A percentile compares a stretch with the other conserved stretches of the same genome.
Conservation (phyloP, 805 yeast species). For the Alloascoidea africana region DNA sequence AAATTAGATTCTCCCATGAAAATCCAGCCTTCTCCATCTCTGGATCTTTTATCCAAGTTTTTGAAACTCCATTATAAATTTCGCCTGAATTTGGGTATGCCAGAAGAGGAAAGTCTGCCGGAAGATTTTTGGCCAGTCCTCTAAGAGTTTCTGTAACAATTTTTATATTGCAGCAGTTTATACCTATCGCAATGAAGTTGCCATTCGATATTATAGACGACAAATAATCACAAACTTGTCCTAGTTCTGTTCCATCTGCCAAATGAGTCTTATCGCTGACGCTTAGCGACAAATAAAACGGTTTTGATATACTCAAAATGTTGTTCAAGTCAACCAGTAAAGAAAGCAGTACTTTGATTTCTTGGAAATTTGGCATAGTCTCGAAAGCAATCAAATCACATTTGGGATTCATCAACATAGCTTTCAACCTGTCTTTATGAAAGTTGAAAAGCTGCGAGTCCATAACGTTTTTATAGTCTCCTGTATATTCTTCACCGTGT, state of each 20-base stretch:
- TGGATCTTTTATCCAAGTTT: conserved; percentile 24
- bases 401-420: conserved; percentile 20
- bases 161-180: conserved; percentile 46
- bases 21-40: too few species aligned
- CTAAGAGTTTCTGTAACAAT: conserved; percentile 25
- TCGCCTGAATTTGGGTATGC: conserved; percentile 74
- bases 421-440: conserved; percentile 31
- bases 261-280: conserved; percentile 21
- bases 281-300: conserved; percentile 34
- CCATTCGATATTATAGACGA: too few species aligned
- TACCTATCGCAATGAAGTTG: conserved; percentile 40
- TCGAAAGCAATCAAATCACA: conserved; percentile 55
- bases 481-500: conserved; percentile 61
- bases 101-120: too few species aligned
- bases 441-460: conserved; percentile 28
- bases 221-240: conserved; percentile 18
- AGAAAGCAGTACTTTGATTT: conserved; percentile 37
- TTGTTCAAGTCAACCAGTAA: conserved; percentile 25
- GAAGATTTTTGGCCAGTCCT: conserved; percentile 14
- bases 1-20: conserved; percentile 27
- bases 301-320: conserved; percentile 17
- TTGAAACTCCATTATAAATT: conserved; percentile 32
- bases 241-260: conserved; percentile 35
- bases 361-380: conserved; percentile 52
- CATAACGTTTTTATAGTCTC: conserved; percentile 34